Base-by-base conservation (phyloP, 768 basidiomycete genomes). In the Multifurca ochricompacta region DNA sequence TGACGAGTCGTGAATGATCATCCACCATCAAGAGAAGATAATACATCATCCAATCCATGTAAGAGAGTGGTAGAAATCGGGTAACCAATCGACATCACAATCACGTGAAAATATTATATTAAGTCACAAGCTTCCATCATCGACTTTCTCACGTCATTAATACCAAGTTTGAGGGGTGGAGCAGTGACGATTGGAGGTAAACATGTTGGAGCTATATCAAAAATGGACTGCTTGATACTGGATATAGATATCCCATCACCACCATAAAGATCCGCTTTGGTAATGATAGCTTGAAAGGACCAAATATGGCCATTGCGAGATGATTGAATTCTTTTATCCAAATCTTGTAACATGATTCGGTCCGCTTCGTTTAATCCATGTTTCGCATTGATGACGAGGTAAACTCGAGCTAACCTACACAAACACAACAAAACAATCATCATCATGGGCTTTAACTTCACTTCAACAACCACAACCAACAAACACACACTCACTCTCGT, bases 241-340 rank as follows among this genome's bases (percentile, higher is more conserved):
- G 68, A 61, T 28, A 85, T 65, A 1, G 66, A n/a, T n/a, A n/a
- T n/a, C n/a, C n/a, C n/a, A n/a, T n/a, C n/a, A n/a, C n/a, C n/a
- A n/a, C n/a, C n/a, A n/a, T n/a, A n/a, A 4, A 68, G 68, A 65
- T 90, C 87, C 1, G 74, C 75, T 67, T 87, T 88, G 39, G 87
- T 88, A 60, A 89, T 77, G 54, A 90, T 70, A 1, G 85, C 74
- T 62, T 90, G 87, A 1, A 89, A 53, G 0, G 84, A 84, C 65
- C 81, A 81, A 2, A 71, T 69, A 0, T 64, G 66, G 4, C 71
- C 73, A 37, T n/a, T n/a, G n/a, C n/a, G n/a, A n/a, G n/a, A n/a
- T n/a, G 70, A 70, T 60, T 56, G 67, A 56, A 48, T 54, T 69
- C 62, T 55, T 73, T 59, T 63, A 65, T 66, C 64, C 32, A 89